Evolutionary conservation across 129 eudicot genomes (phyloP), one percentile per base, ranked within the genome.

Genomic region (Ambrosia artemisiifolia): DNA sequence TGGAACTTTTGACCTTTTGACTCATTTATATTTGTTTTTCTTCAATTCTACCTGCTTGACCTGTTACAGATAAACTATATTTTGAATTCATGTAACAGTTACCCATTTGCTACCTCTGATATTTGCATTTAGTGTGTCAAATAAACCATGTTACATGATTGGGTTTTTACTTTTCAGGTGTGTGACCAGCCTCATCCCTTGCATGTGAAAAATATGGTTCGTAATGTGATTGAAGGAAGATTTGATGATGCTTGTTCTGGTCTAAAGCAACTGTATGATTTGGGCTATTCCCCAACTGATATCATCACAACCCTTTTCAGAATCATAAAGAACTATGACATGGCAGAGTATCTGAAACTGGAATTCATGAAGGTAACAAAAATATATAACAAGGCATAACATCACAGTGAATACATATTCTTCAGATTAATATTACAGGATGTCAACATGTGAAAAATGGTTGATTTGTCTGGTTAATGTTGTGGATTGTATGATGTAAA

Each of bases 131-230:
- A 19, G 38, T 19, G 38, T 19, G 13, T 49, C 8, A 0, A n/a
- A 46, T 68, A 48, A 47, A 38, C 19, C 12, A 0, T 18, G n/a
- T 49, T 42, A 63, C 47, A 35, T 71, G 30, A 35, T 44, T 43
- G 61, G 11, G 13, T 35, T 1, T 1, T 24, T 1, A 24, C 28
- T 24, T 72, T 79, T 66, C 76, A 90, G 99, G 99, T 94, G 18
- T 94, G 99, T 57, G 99, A 94, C 77, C 99, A 94, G 79, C 99
- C 99, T 68, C 99, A 94, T 78, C 99, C 97, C 24, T 84, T 94
- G 87, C 97, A 87, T 17, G 96, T 94, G 80, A 94, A 94, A 70
- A 94, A 86, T 62, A 94, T 94, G 91, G 88, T 94, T 19, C 91
- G 99, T 59, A 85, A 90, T 65, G 82, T 94, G 17, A 79, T 90